Conservation (phyloP, 2,329 filamentous ascomycete genomes). For the Cordyceps cateniannulata region DNA sequence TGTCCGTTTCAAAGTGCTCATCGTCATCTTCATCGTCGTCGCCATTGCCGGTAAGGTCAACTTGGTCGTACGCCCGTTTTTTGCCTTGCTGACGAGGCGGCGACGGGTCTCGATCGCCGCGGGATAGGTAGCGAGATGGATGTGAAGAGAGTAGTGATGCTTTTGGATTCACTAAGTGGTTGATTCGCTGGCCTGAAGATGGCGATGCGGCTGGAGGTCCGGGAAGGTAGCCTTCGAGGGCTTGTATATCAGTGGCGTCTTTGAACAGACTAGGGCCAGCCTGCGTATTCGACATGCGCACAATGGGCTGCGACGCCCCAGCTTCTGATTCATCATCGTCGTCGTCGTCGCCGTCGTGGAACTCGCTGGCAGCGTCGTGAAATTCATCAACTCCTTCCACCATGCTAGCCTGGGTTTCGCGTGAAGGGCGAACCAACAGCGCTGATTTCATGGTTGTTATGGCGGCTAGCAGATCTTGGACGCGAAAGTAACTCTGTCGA, state of each 20-base stretch:
- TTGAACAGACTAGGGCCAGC: not conserved
- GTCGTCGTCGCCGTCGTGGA: constrained; percentile 15
- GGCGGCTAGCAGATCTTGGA: not conserved
- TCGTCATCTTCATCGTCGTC: constrained; percentile 20
- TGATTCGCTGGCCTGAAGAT: not conserved
- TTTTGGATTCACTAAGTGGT: not conserved
- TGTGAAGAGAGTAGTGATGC: not conserved
- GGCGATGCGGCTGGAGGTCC: not conserved
- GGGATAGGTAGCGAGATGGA: not conserved
- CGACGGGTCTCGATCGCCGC: not conserved
- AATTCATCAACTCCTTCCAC: not conserved
- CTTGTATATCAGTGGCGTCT: not conserved
- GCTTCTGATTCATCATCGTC: not conserved
- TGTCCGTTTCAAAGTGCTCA: constrained; percentile 24
- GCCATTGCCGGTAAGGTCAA: not conserved
- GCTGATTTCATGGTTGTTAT: not conserved
- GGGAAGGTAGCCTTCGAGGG: not conserved
- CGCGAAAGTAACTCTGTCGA: not conserved
- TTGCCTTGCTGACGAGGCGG: not conserved
- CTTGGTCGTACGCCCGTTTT: not conserved
- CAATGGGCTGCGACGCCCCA: constrained; percentile 11
- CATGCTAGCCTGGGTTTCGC: too few relatives aligned
- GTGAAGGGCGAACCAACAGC: too few relatives aligned
- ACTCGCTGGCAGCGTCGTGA: constrained; percentile 13
- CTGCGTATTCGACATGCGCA: not conserved